phyloP scores from a whole-genome alignment of 495 filamentous ascomycete genomes.

The Penicillium bialowiezense region DNA sequence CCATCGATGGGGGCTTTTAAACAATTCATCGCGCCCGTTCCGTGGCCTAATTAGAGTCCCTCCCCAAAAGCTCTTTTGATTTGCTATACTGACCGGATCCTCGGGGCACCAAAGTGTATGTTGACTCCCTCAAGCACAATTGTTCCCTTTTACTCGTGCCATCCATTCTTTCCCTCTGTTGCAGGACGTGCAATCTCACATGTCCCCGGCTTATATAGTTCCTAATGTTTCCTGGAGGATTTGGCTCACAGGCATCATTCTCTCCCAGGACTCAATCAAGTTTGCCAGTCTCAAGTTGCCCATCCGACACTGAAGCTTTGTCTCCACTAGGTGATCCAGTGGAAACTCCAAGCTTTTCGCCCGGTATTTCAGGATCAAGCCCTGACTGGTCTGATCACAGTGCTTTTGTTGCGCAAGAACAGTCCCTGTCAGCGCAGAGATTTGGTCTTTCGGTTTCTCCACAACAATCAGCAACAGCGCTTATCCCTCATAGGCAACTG shows the following conservation, averaged over 20 bases:
- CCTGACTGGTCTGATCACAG: slow-evolving; percentile 14
- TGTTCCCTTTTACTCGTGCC: slow-evolving; percentile 11
- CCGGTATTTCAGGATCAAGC: slow-evolving; percentile 6
- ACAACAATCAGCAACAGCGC: slow-evolving; percentile 13
- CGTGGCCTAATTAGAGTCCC: slow-evolving; percentile 5
- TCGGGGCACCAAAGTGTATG: slow-evolving; percentile 14
- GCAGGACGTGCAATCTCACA: slow-evolving; percentile 8
- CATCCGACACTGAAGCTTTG: not conserved
- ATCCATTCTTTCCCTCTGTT: slow-evolving; percentile 10
- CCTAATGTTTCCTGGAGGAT: slow-evolving; percentile 19
- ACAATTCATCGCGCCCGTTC: slow-evolving; percentile 18
- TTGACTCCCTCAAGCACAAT: slow-evolving; percentile 8
- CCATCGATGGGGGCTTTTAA: slow-evolving; percentile 2
- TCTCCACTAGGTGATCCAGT: slow-evolving; percentile 17
- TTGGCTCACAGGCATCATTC: slow-evolving; percentile 22
- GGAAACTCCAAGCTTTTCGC: slow-evolving; percentile 15
- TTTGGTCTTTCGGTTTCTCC: slow-evolving; percentile 7
- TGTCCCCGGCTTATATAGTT: slow-evolving; percentile 18
- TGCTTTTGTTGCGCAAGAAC: slow-evolving; percentile 3
- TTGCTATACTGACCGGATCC: slow-evolving; percentile 4
- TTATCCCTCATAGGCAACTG: slow-evolving; percentile 8
- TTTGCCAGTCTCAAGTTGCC: slow-evolving; percentile 10
- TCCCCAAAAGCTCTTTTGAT: slow-evolving; percentile 11
- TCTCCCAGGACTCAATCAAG: slow-evolving; percentile 18
- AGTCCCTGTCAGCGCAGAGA: slow-evolving; percentile 5